Percentiles rank a stretch among this genome's conserved stretches.
Evolutionary conservation across 2,329 filamentous ascomycete species (phyloP).

Genomic region (Exophiala dermatitidis): DNA sequence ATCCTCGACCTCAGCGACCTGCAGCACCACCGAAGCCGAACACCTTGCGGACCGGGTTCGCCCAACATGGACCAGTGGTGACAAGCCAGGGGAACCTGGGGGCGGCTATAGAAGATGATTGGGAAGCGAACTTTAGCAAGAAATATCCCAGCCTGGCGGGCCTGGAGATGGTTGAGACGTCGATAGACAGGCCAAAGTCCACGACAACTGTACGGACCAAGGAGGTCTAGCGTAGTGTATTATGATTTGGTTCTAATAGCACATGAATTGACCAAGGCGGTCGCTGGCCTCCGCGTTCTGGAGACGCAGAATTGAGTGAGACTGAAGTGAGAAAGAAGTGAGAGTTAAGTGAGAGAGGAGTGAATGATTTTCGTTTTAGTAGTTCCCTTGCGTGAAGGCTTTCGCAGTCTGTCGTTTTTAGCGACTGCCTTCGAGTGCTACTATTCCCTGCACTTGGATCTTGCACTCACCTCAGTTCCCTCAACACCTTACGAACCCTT

Average conservation of each 20-base stretch:
- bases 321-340: neutral
- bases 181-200: constrained; percentile 39
- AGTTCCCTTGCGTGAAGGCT: no score
- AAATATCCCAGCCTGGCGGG: constrained; percentile 77
- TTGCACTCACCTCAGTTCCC: no score
- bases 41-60: constrained; percentile 46
- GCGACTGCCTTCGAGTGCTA: no score
- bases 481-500: no score
- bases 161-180: constrained; percentile 81
- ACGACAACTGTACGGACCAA: constrained; percentile 34
- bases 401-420: no score
- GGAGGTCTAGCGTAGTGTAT: constrained; percentile 33
- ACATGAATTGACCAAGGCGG: neutral
- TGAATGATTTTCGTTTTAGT: neutral
- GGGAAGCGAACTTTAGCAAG: constrained; percentile 68
- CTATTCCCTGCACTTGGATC: no score
- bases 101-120: constrained; percentile 47
- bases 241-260: neutral
- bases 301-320: no score
- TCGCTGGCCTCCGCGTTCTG: neutral
- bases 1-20: constrained; percentile 35
- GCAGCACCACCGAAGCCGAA: constrained; percentile 55
- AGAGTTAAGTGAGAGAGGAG: neutral
- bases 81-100: constrained; percentile 24
- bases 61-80: constrained; percentile 28